A percentile compares a stretch with the other conserved stretches of the same genome.
Conservation (phyloP, 2,329 filamentous ascomycete genomes). For the Beauveria medogensis region DNA sequence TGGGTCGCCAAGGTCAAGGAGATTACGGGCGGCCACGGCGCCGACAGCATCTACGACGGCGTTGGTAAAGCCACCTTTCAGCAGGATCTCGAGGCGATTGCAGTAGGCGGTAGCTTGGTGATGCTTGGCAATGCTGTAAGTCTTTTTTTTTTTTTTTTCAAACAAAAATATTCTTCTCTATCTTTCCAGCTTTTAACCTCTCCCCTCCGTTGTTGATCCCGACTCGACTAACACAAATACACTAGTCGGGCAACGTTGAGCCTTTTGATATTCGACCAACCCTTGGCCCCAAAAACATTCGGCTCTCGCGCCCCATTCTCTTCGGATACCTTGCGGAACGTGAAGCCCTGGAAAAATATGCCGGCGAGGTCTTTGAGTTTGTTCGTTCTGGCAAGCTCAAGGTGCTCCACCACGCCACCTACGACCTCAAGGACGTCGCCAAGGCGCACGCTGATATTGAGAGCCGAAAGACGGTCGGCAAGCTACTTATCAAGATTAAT, state of each 20-base stretch:
- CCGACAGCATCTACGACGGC: slow-evolving; percentile 74
- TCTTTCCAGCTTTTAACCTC: background rate
- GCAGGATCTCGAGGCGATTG: slow-evolving; percentile 62
- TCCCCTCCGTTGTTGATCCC: too few species aligned
- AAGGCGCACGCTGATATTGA: slow-evolving; percentile 73
- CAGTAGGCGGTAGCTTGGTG: slow-evolving; percentile 67
- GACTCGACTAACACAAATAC: slow-evolving; percentile 10
- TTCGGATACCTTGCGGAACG: slow-evolving; percentile 61
- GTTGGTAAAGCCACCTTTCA: slow-evolving; percentile 84
- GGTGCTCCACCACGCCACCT: slow-evolving; percentile 66
- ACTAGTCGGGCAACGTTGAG: slow-evolving; percentile 60
- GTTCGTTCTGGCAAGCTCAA: slow-evolving; percentile 62
- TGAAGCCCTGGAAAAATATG: slow-evolving; percentile 64
- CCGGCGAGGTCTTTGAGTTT: slow-evolving; percentile 63
- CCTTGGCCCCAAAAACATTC: slow-evolving; percentile 66
- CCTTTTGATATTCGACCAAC: slow-evolving; percentile 47
- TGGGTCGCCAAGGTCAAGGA: slow-evolving; percentile 53
- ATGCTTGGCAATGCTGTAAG: slow-evolving; percentile 74
- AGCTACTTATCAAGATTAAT: slow-evolving; percentile 64
- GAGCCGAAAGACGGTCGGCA: slow-evolving; percentile 74
- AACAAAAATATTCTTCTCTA: too few species aligned
- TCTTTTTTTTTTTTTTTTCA: slow-evolving; percentile 11
- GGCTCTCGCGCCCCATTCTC: slow-evolving; percentile 66
- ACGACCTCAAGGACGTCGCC: slow-evolving; percentile 64
- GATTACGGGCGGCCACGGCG: slow-evolving; percentile 65